A percentile compares a stretch with the other conserved stretches of the same genome.
Evolutionary conservation across 306 rosid genomes (phyloP).

Genomic region (Quercus rubra): DNA sequence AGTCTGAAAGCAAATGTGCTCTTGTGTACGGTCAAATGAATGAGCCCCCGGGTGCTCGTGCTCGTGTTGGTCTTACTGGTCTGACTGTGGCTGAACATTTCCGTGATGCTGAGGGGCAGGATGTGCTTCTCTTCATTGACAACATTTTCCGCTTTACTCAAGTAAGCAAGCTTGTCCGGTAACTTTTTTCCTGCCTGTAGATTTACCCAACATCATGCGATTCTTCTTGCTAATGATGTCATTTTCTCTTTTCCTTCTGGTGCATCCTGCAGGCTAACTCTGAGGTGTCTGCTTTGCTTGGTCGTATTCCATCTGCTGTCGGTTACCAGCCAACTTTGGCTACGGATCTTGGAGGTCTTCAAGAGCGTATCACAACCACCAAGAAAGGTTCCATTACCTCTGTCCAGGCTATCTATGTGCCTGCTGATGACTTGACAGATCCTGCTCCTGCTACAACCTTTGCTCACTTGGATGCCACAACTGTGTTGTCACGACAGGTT

Average conservation of each 20-base stretch:
- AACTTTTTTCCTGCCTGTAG: not conserved
- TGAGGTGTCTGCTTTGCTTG: slow-evolving; percentile 99
- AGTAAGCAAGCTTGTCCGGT: slow-evolving; percentile 32
- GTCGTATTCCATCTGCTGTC: slow-evolving; percentile 99
- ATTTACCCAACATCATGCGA: not conserved
- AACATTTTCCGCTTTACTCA: slow-evolving; percentile 99
- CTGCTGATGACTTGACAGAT: slow-evolving; percentile 99
- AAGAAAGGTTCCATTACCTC: slow-evolving; percentile 98
- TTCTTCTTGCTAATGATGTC: not conserved
- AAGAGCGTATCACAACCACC: slow-evolving; percentile 97
- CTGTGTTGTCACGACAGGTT: slow-evolving; percentile 96
- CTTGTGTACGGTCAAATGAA: slow-evolving; percentile 99
- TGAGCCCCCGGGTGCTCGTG: slow-evolving; percentile 99
- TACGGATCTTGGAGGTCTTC: slow-evolving; percentile 98
- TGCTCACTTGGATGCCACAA: slow-evolving; percentile 99
- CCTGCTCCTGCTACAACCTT: slow-evolving; percentile 99
- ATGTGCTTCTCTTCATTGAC: slow-evolving; percentile 97
- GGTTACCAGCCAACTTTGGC: slow-evolving; percentile 98
- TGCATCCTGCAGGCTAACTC: slow-evolving; percentile 79
- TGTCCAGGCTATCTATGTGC: slow-evolving; percentile 98
- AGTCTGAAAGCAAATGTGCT: slow-evolving; percentile 98
- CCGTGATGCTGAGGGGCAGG: slow-evolving; percentile 99
- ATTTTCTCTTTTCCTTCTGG: not conserved
- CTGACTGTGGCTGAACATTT: slow-evolving; percentile 95
- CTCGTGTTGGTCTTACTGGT: slow-evolving; percentile 98